Evolutionary conservation across 2,329 filamentous ascomycete species (phyloP), one percentile per base, ranked within the genome.

Genomic region (Ophiostoma tasmaniense): DNA sequence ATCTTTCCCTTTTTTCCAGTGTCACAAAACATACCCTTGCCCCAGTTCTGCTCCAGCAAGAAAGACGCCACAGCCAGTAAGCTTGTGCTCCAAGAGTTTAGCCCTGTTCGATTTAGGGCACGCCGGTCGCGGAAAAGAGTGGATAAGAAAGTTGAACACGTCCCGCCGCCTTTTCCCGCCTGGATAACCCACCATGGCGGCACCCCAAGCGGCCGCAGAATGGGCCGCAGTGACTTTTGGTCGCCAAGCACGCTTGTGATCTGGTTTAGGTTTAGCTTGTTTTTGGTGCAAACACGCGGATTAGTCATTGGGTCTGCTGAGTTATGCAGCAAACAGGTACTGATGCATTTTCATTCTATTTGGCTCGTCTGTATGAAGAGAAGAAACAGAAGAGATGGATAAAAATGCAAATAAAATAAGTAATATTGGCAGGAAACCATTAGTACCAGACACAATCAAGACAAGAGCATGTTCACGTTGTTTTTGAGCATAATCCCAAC

Each of bases 181-280:
- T 66, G 61, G 22, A 55, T 22, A 45, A 65, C 50, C 67, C 67
- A 61, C 67, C 42, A 66, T 55, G 35, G 22, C 50, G 67, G 67
- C 50, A 69, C 64, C 52, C 52, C 62, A 59, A 37, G 50, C 52
- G 71, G 71, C 39, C 68, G 70, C 70, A 71, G 66, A 52, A 66
- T 67, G 67, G 71, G 71, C 70, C 71, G 71, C 71, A 71, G 66
- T 20, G 13, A 67, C 14, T 64, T 70, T 66, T 66, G 33, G 39
- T 55, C 30, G 67, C 69, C 67, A 70, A 70, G 65, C 45, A 25
- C 30, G 22, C 3, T n/a, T 14, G 3, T 25, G 20, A 37, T 17
- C 66, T 52, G 30, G 7, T 59, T 66, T 33, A n/a, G 35, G 39
- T 30, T 37, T 66, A 67, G 68, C 66, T 4, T 45, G 5, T 42